Conservation (phyloP, 192 early-diverging fungal genomes). For the Dissophora ornata region DNA sequence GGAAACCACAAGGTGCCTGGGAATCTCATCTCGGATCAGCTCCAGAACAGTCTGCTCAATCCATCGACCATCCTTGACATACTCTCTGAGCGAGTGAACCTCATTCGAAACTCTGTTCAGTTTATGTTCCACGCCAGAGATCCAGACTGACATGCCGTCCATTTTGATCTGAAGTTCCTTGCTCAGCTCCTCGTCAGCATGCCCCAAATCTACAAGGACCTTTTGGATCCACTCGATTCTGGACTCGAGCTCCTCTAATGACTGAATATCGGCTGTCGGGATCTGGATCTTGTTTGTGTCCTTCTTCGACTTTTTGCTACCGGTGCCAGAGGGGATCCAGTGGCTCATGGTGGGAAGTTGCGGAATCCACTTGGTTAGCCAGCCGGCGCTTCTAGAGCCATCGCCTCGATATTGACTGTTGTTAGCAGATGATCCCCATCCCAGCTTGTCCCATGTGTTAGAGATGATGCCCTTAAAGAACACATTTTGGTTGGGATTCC, state of each 20-base stretch:
- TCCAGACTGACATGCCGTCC: constrained; percentile 10
- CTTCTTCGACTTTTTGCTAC: not conserved
- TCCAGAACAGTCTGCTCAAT: constrained; percentile 41
- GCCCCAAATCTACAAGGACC: constrained; percentile 7
- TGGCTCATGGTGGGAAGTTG: constrained; percentile 15
- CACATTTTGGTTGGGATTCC: not conserved
- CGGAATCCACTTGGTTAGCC: constrained; percentile 32
- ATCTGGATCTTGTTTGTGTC: constrained; percentile 14
- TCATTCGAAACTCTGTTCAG: constrained; percentile 20
- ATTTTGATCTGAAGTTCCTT: constrained; percentile 10
- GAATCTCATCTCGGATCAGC: constrained; percentile 32
- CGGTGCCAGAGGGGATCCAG: constrained; percentile 40
- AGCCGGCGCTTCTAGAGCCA: not conserved
- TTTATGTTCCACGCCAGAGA: constrained; percentile 18
- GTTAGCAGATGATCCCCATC: not conserved
- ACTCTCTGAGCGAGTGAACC: constrained; percentile 17
- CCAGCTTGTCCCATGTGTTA: constrained; percentile 13
- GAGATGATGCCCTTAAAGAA: not conserved
- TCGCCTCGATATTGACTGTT: too few relatives aligned
- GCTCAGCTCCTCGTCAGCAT: constrained; percentile 12
- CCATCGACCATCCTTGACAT: constrained; percentile 32
- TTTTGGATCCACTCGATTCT: constrained; percentile 42
- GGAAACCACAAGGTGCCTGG: constrained; percentile 38
- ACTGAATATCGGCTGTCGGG: constrained; percentile 27
- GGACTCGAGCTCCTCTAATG: constrained; percentile 33